A percentile compares a stretch with the other conserved stretches of the same genome.
phyloP scores from a whole-genome alignment of 208 protist genomes.

The Wallacemonas rigidus region DNA sequence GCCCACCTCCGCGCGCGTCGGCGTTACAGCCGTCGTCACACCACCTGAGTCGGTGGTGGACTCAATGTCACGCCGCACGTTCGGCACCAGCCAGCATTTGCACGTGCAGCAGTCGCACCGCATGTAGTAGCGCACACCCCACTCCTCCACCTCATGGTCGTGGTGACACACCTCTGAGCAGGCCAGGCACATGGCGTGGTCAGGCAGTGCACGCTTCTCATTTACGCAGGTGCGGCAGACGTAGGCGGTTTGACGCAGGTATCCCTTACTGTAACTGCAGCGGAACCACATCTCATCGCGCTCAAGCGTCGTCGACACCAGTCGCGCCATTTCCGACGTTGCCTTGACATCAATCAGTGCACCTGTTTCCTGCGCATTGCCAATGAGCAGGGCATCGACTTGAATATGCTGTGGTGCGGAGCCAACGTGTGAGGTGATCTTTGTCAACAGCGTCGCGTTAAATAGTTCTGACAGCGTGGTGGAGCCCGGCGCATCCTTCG shows the following conservation, averaged over 20 bases:
- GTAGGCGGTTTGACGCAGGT: conserved; percentile 76
- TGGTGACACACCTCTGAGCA: conserved; percentile 83
- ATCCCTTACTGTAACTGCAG: conserved; percentile 77
- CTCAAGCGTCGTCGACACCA: conserved; percentile 73
- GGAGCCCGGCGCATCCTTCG: conserved; percentile 33
- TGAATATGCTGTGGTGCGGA: conserved; percentile 35
- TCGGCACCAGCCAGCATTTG: conserved; percentile 55
- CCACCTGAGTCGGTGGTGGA: conserved; percentile 12
- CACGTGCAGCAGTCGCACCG: conserved; percentile 88
- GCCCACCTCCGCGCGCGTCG: neutral
- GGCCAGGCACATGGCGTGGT: conserved; percentile 75
- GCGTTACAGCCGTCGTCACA: neutral
- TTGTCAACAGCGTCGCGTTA: conserved; percentile 18
- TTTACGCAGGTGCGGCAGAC: conserved; percentile 82
- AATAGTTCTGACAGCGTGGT: conserved; percentile 46
- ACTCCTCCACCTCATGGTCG: conserved; percentile 83
- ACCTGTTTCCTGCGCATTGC: conserved; percentile 32
- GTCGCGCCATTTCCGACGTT: conserved; percentile 60
- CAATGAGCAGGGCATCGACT: conserved; percentile 71
- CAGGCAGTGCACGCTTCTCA: conserved; percentile 51
- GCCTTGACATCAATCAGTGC: conserved; percentile 55
- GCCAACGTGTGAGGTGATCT: conserved; percentile 27
- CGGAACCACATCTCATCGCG: conserved; percentile 66
- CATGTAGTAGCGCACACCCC: conserved; percentile 84
- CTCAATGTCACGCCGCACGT: conserved; percentile 14